Conservation (phyloP, 257 asterid genomes). For the Solanum piurae region DNA sequence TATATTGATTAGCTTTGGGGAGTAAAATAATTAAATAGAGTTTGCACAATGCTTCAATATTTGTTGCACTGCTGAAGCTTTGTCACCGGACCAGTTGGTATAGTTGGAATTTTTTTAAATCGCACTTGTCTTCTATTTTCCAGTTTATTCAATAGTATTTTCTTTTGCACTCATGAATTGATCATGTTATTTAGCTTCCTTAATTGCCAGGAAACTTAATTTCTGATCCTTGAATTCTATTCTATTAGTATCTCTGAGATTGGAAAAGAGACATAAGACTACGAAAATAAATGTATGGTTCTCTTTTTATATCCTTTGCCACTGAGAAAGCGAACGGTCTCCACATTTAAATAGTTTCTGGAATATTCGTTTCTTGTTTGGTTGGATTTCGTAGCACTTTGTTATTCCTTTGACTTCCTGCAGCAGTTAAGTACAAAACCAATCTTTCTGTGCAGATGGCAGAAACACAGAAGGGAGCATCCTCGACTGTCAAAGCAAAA, state of each 20-base stretch:
- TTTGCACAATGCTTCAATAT: neutral
- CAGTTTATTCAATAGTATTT: neutral
- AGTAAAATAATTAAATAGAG: neutral
- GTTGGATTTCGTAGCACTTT: neutral
- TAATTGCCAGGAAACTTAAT: neutral
- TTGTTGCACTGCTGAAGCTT: neutral
- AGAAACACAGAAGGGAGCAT: conserved; percentile 37
- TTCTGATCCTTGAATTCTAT: neutral
- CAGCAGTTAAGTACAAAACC: neutral
- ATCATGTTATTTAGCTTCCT: neutral
- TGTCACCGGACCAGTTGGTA: neutral
- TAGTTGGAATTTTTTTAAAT: neutral
- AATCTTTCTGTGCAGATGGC: conserved; percentile 33
- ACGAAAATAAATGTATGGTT: neutral
- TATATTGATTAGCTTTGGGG: neutral
- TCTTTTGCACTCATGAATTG: neutral
- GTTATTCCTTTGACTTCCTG: neutral
- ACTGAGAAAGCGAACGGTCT: neutral
- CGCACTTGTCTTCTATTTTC: neutral
- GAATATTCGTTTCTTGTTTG: neutral
- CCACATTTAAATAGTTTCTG: neutral
- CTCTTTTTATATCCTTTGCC: neutral
- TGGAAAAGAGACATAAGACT: neutral
- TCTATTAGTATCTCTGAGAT: neutral
- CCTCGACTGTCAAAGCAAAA: conserved; percentile 27